Base-by-base conservation (phyloP, 1,284 basidiomycete species). In the Ustilago bromivora region DNA sequence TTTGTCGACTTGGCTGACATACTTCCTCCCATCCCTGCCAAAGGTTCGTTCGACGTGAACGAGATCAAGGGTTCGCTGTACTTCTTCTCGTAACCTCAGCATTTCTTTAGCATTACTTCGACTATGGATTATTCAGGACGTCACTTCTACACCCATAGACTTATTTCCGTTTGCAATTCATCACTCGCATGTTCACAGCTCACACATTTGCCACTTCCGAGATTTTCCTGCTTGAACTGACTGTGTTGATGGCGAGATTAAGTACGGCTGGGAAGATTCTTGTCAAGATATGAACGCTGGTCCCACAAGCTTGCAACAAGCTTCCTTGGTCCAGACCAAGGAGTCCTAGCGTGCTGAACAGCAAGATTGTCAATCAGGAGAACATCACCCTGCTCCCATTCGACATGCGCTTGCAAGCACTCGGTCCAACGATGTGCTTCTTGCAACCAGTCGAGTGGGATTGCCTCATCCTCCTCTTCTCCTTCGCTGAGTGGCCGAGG, bases 21-120 rank as follows among this genome's bases (percentile, higher is more conserved):
- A 74, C 86, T 99, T 15, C 96, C 96, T 0, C 91, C 92, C 0
- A 87, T 96, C 28, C 96, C 96, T 0, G 87, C 91, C 84, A 94
- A 94, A 88, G 97, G 96, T 68, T 88, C 89, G 65, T 98, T 99
- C 86, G 91, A 95, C 81, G 94, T 99, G 71, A 89, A 91, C 83
- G 90, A 89, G 74, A 96, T 98, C 87, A 84, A 78, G 72, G 63
- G 74, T 47, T 84, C 82, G 41, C 61, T 84, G 57, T 84, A 84
- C 76, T 84, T 84, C 66, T 84, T 84, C 68, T 82, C 79, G 34
- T 84, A 65, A 59, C n/a, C 49, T 11, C 13, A 31, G 15, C 28
- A 19, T 54, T 35, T n/a, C 34, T 13, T 46, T 57, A 15, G 56
- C 43, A 46, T 38, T 19, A 51, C 15, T 51, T 28, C 28, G 49